Conservation (phyloP, 208 protist species). For the Leishmania martiniquensis region DNA sequence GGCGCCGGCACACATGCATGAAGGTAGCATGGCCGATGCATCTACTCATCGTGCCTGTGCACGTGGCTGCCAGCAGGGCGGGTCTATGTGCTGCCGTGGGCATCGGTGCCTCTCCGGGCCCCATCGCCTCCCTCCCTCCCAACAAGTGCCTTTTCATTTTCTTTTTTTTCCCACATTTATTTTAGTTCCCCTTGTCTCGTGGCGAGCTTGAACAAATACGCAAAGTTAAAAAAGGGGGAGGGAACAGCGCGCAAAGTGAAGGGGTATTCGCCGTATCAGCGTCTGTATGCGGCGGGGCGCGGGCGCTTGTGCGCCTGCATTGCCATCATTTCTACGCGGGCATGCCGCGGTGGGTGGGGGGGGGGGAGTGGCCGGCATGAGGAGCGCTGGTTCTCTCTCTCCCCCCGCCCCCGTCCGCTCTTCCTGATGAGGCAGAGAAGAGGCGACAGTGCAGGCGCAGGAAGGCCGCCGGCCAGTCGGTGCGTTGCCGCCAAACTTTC, state of each 20-base stretch:
- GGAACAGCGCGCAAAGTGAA: no score
- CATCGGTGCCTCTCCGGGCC: not conserved
- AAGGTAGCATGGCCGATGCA: not conserved
- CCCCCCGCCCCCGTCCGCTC: not conserved
- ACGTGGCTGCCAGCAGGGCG: not conserved
- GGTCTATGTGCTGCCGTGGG: not conserved
- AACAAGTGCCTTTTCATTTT: not conserved
- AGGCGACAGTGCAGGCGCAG: not conserved
- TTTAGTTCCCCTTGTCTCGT: conserved; percentile 37
- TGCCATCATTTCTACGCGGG: not conserved
- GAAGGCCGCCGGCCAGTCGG: not conserved
- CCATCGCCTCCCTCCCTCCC: not conserved
- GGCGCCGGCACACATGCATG: not conserved
- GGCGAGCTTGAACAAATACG: conserved; percentile 10
- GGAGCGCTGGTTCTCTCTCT: no score
- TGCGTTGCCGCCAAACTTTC: not conserved
- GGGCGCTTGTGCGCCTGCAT: not conserved
- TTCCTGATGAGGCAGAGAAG: not conserved
- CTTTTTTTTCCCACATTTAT: conserved; percentile 6
- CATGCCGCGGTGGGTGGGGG: no score
- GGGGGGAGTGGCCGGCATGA: no score
- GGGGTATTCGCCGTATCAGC: no score
- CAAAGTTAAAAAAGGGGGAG: no score
- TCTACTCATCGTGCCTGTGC: not conserved
- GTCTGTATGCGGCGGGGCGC: no score